These are phyloP conservation scores for Copromyces sp. DNA, from an alignment of 495 filamentous ascomycete species.

Conservation along the genomic window DNA sequence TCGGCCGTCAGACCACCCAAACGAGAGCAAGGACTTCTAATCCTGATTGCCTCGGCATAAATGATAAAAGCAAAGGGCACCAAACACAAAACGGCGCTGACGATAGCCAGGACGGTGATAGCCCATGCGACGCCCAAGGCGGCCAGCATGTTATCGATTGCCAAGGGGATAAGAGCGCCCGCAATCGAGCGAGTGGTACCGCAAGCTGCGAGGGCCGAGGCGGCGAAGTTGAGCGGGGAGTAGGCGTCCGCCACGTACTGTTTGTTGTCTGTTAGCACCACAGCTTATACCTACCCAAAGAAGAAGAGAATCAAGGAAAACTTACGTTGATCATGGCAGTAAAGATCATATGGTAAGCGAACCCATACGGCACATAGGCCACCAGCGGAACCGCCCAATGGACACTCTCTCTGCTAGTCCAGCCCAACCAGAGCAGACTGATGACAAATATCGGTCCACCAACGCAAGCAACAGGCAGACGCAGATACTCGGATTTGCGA, in stretches of 20 bases:
- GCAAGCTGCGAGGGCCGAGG: constrained; percentile 52
- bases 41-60: constrained; percentile 15
- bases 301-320: neutral
- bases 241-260: constrained; percentile 62
- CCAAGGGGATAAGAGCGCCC: constrained; percentile 44
- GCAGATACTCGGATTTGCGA: constrained; percentile 41
- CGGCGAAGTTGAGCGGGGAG: constrained; percentile 45
- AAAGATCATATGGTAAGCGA: constrained; percentile 56
- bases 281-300: neutral
- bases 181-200: constrained; percentile 45
- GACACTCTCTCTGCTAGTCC: constrained; percentile 43
- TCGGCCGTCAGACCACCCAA: constrained; percentile 6
- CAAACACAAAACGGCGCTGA: constrained; percentile 13
- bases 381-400: constrained; percentile 54
- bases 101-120: constrained; percentile 16
- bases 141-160: constrained; percentile 17
- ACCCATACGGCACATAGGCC: constrained; percentile 51
- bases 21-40: constrained; percentile 3
- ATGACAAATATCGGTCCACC: constrained; percentile 48
- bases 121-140: constrained; percentile 18
- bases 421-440: constrained; percentile 60
- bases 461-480: constrained; percentile 54
- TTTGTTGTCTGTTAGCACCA: neutral
- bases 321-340: constrained; percentile 48
- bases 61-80: constrained; percentile 22